phyloP scores from a whole-genome alignment of 2,329 filamentous ascomycete species.

The Penicillium frequentans region DNA sequence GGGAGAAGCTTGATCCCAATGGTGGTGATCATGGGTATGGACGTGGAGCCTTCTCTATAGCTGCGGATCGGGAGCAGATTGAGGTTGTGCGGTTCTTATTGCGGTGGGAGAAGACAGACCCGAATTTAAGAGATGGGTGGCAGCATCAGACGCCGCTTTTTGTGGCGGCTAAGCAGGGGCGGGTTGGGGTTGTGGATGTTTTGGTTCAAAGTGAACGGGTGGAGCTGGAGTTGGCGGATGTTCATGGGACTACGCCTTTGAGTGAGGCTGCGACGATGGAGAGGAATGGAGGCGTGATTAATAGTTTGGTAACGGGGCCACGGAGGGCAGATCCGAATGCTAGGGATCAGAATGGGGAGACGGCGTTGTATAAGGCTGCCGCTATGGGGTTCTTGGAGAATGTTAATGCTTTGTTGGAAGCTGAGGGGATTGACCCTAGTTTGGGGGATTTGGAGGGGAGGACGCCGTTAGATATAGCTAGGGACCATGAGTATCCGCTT shows the following conservation, averaged over 20 bases:
- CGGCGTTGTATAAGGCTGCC: constrained; percentile 18
- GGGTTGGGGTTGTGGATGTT: constrained; percentile 12
- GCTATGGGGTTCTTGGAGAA: constrained; percentile 14
- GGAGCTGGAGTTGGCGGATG: constrained; percentile 16
- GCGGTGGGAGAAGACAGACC: constrained; percentile 17
- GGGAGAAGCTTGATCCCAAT: constrained; percentile 19
- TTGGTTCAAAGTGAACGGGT: constrained; percentile 15
- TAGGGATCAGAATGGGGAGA: constrained; percentile 15
- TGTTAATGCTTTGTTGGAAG: constrained; percentile 11
- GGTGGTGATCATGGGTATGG: constrained; percentile 14
- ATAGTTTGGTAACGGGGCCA: constrained; percentile 6
- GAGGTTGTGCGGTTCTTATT: constrained; percentile 16
- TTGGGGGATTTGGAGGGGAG: constrained; percentile 4
- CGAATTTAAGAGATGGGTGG: constrained; percentile 22
- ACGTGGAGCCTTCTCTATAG: constrained; percentile 20
- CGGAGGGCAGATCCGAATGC: constrained; percentile 18
- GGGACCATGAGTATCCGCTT: background rate
- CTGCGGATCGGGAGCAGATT: constrained; percentile 14
- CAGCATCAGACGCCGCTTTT: constrained; percentile 20
- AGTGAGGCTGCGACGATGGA: constrained; percentile 11
- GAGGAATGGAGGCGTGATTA: constrained; percentile 8
- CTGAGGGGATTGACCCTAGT: constrained; percentile 12
- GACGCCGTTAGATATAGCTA: constrained; percentile 3
- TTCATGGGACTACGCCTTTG: constrained; percentile 20
- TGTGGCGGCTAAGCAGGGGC: constrained; percentile 12